phyloP scores from a whole-genome alignment of 805 yeast species.

The Metschnikowia amazonensis region DNA sequence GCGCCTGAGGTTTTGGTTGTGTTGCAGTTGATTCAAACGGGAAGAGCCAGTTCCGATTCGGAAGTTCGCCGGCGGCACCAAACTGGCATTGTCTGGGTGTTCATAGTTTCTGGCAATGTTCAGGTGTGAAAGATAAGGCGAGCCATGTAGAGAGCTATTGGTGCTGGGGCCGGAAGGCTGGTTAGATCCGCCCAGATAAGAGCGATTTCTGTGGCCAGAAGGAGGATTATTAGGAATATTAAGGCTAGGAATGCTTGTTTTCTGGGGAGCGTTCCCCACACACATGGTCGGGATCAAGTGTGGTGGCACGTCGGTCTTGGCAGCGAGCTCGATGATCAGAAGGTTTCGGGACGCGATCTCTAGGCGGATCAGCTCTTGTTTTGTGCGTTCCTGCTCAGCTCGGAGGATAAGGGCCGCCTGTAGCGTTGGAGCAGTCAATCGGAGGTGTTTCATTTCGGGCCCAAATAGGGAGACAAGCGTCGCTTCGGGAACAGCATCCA shows the following conservation, averaged over 20 bases:
- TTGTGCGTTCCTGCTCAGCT: slow-evolving; percentile 74
- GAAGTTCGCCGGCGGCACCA: slow-evolving; percentile 33
- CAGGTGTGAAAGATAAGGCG: slow-evolving; percentile 9
- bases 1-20: slow-evolving; percentile 24
- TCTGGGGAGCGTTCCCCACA: slow-evolving; percentile 25
- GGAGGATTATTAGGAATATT: neutral
- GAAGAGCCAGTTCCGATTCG: slow-evolving; percentile 32
- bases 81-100: slow-evolving; percentile 26
- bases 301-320: slow-evolving; percentile 60
- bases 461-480: slow-evolving; percentile 46
- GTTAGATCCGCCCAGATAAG: slow-evolving; percentile 1
- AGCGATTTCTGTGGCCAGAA: neutral
- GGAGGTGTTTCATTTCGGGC: slow-evolving; percentile 48
- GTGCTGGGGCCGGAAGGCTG: neutral
- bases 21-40: slow-evolving; percentile 11
- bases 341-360: slow-evolving; percentile 60
- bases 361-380: slow-evolving; percentile 69
- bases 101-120: slow-evolving; percentile 10
- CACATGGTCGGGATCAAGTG: slow-evolving; percentile 60
- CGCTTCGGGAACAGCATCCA: slow-evolving; percentile 12
- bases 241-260: neutral
- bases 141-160: slow-evolving; percentile 6
- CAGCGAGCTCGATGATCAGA: slow-evolving; percentile 59
- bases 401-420: slow-evolving; percentile 55
- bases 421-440: slow-evolving; percentile 54